phyloP scores from a whole-genome alignment of 2,329 filamentous ascomycete genomes.

The Arthrobotrys pseudoclavata region DNA sequence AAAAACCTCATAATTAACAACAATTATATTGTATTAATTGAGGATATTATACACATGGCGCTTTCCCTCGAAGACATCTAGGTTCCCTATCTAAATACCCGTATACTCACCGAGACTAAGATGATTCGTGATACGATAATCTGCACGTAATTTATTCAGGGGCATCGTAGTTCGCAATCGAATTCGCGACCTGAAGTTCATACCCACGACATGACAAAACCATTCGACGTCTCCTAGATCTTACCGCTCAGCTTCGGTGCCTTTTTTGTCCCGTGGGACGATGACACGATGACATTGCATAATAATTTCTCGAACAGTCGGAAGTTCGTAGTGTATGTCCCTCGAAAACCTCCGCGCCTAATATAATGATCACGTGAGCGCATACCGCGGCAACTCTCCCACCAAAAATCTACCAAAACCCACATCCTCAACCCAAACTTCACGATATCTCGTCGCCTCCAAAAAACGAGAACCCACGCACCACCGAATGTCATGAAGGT shows the following conservation, averaged over 20 bases:
- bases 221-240: neutral
- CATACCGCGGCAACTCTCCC: slow-evolving; percentile 11
- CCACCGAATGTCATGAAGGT: slow-evolving; percentile 56
- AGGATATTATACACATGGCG: neutral
- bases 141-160: neutral
- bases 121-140: slow-evolving; percentile 1
- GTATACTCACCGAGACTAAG: neutral
- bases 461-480: neutral
- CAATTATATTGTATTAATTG: neutral
- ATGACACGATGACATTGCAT: slow-evolving; percentile 1
- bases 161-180: slow-evolving; percentile 3
- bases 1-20: neutral
- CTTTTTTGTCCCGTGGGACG: neutral
- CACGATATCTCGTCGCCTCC: neutral
- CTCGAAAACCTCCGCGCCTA: neutral
- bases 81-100: neutral
- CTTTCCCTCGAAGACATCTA: neutral
- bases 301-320: no score
- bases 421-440: neutral
- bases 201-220: no score
- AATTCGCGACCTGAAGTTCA: neutral
- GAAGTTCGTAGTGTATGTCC: neutral
- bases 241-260: slow-evolving; percentile 4
- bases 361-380: slow-evolving; percentile 28
- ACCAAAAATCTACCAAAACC: slow-evolving; percentile 1